Evolutionary conservation across 768 basidiomycete genomes (phyloP).

Genomic region (Amanita rimosa): DNA sequence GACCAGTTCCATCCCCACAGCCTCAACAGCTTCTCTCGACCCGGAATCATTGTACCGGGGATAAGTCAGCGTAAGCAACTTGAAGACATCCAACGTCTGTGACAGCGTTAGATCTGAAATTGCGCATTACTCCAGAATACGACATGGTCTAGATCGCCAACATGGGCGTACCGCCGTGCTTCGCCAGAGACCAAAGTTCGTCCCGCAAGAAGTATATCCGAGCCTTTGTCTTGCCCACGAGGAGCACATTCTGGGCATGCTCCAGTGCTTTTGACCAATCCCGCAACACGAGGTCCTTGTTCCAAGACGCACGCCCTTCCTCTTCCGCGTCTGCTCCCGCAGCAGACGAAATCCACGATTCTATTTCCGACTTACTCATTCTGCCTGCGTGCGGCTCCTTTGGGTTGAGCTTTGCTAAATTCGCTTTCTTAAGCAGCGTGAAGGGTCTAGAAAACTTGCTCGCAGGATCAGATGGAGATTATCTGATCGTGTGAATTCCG

Average conservation of each 20-base stretch:
- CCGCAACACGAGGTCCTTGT: neutral
- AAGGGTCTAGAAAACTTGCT: neutral
- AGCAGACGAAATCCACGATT: conserved; percentile 53
- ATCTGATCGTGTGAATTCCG: conserved; percentile 5
- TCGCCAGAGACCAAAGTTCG: neutral
- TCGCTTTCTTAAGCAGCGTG: conserved; percentile 26
- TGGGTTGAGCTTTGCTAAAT: conserved; percentile 38
- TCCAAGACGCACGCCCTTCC: conserved; percentile 11
- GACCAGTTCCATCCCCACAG: conserved; percentile 53
- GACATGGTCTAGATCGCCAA: neutral
- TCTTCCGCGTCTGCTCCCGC: conserved; percentile 18
- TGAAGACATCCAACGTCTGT: conserved; percentile 61
- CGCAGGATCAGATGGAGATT: conserved; percentile 1
- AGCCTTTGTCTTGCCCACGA: conserved; percentile 2
- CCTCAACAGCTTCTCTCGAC: conserved; percentile 65
- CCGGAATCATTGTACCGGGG: conserved; percentile 64
- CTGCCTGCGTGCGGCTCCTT: conserved; percentile 27
- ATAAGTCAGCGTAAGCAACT: conserved; percentile 64
- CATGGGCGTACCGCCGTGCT: conserved; percentile 3
- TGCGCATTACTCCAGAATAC: neutral
- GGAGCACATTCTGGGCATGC: neutral
- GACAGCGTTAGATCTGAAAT: conserved; percentile 44
- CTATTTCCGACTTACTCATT: conserved; percentile 44
- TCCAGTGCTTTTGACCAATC: conserved; percentile 5
- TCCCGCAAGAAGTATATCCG: conserved; percentile 2